phyloP scores from a whole-genome alignment of 2,329 filamentous ascomycete genomes.

The Hymenoscyphus scutula region DNA sequence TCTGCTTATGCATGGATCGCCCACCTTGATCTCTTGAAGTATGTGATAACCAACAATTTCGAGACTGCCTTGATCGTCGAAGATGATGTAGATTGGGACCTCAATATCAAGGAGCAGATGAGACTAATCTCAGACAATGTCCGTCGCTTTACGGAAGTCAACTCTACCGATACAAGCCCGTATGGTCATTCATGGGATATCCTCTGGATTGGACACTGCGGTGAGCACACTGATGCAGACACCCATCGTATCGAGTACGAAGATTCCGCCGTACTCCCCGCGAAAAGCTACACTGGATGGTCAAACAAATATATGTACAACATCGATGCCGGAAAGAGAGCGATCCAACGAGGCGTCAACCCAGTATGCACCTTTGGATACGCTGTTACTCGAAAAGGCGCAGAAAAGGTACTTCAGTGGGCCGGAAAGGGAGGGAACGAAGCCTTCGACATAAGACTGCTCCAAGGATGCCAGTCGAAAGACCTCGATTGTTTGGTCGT shows the following conservation, averaged over 20 bases:
- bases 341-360: conserved; percentile 5
- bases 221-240: conserved; percentile 28
- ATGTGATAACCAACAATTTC: conserved; percentile 5
- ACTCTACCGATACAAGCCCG: conserved; percentile 23
- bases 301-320: conserved; percentile 10
- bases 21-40: conserved; percentile 8
- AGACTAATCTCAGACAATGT: conserved; percentile 28
- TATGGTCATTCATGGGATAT: conserved; percentile 41
- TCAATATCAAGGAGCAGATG: conserved; percentile 26
- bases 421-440: conserved; percentile 8
- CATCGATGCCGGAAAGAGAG: conserved; percentile 5
- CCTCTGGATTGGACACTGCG: conserved; percentile 41
- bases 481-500: conserved; percentile 5
- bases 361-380: conserved; percentile 10
- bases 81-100: conserved; percentile 47
- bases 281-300: conserved; percentile 18
- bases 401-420: conserved; percentile 6
- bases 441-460: conserved; percentile 5
- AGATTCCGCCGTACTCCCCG: conserved; percentile 32
- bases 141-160: conserved; percentile 8
- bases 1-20: conserved; percentile 11
- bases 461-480: conserved; percentile 7
- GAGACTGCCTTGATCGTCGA: conserved; percentile 43
- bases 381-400: neutral
- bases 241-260: conserved; percentile 5